These are phyloP conservation scores for Pseudocercospora macadamiae DNA, from an alignment of 2,329 filamentous ascomycete genomes.

Conservation along the genomic window DNA sequence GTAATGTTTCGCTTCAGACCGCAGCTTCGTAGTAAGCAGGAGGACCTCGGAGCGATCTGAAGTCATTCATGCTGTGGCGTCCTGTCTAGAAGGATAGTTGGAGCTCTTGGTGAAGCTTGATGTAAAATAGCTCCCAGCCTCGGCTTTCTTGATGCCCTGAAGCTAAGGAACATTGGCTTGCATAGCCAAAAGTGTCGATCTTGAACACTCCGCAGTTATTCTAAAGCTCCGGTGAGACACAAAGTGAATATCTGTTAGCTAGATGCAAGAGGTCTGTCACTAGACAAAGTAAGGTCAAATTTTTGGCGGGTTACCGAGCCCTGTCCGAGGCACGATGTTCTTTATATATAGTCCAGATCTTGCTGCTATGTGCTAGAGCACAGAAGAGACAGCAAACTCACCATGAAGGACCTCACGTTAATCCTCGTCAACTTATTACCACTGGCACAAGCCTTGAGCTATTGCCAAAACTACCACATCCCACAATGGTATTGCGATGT, in stretches of 20 bases:
- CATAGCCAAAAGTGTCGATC: not conserved
- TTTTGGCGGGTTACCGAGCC: not conserved
- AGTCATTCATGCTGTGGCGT: not conserved
- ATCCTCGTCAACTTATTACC: not conserved
- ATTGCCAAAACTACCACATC: not conserved
- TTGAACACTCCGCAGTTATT: not conserved
- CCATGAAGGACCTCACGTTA: not conserved
- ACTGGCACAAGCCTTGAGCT: not conserved
- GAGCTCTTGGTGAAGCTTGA: not conserved
- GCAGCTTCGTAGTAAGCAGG: not conserved
- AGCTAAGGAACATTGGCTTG: not conserved
- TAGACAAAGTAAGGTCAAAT: not conserved
- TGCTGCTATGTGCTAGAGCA: not conserved
- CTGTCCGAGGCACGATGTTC: not conserved
- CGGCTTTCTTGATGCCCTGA: not conserved
- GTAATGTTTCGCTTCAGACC: not conserved
- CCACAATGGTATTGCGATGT: conserved; percentile 10
- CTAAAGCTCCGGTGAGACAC: not conserved
- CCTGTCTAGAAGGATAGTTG: no score
- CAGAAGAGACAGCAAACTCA: not conserved
- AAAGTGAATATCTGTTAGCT: not conserved
- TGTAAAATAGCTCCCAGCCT: not conserved
- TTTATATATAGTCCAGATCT: not conserved
- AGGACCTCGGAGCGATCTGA: not conserved
- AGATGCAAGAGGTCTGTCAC: not conserved